Evolutionary conservation across 2,329 filamentous ascomycete genomes (phyloP).

Genomic region (Scedosporium apiospermum): DNA sequence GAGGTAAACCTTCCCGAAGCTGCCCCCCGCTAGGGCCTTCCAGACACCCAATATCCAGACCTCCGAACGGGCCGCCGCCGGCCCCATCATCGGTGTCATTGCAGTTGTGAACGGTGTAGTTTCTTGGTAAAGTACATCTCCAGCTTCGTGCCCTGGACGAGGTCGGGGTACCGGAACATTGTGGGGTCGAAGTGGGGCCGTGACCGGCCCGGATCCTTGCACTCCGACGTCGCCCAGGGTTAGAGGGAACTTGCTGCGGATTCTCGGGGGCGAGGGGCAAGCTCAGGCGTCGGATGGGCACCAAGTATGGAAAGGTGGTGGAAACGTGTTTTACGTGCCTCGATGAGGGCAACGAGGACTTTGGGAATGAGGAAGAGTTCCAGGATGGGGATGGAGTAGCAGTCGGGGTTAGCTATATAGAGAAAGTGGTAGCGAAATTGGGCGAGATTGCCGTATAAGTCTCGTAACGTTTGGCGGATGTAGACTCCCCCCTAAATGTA

Average conservation of each 20-base stretch:
- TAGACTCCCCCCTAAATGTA: too few relatives aligned
- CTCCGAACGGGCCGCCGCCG: slow-evolving; percentile 8
- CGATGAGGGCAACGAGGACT: slow-evolving; percentile 19
- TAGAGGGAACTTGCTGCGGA: background rate
- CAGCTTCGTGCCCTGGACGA: slow-evolving; percentile 9
- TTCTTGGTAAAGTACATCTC: slow-evolving; percentile 2
- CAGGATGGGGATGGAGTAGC: slow-evolving; percentile 20
- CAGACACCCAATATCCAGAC: slow-evolving; percentile 10
- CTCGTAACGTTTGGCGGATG: too few relatives aligned
- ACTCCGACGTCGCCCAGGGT: background rate
- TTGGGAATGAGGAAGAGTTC: slow-evolving; percentile 18
- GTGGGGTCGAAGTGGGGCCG: background rate
- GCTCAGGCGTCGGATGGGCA: slow-evolving; percentile 30
- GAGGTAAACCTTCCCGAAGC: slow-evolving; percentile 11
- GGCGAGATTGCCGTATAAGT: background rate
- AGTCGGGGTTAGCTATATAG: slow-evolving; percentile 19
- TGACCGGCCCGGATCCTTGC: too few relatives aligned
- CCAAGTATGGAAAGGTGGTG: slow-evolving; percentile 29
- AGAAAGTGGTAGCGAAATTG: slow-evolving; percentile 14
- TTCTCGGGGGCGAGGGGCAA: slow-evolving; percentile 22
- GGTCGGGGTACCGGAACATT: background rate
- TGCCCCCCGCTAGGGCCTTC: slow-evolving; percentile 10
- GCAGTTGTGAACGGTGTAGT: slow-evolving; percentile 4
- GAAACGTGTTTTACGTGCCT: slow-evolving; percentile 28
- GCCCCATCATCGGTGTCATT: slow-evolving; percentile 11